Base-by-base conservation (phyloP, 1,284 basidiomycete genomes). In the Athelia psychrophila region DNA sequence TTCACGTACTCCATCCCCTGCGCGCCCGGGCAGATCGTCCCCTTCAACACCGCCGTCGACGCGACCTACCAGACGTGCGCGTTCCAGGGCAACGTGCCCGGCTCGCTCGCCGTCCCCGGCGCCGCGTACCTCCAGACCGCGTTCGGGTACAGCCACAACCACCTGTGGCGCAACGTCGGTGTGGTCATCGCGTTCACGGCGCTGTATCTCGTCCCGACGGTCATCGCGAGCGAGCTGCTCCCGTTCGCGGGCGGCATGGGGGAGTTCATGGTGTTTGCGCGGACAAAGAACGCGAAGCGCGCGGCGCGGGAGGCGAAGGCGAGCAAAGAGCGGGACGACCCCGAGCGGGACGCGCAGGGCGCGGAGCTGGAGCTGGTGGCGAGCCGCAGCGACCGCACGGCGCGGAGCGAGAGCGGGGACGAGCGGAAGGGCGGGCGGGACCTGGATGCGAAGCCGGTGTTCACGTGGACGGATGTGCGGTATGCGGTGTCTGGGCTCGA, bases 401-500 rank as follows among this genome's bases (percentile, higher is more conserved):
- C n/a, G 6, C 33, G n/a, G 33, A n/a, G n/a, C 20, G 16, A 6
- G 16, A 6, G n/a, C 38, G 16, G 9, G 20, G 38, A 42, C 20
- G 38, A 42, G n/a, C 6, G n/a, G 38, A 6, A 6, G 20, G 8
- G 38, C 38, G n/a, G 8, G 16, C 8, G 6, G 8, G 38, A 42
- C 20, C 20, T 42, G 8, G 38, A 42, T 16, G n/a, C 16, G 38
- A 6, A n/a, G 8, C 38, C 38, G 20, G 60, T 72, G 6, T 76
- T 76, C 60, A 71, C 75, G 25, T 76, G 72, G 70, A 64, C 68
- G 48, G 60, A 73, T 44, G 50, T 77, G 45, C 55, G 69, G 50
- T 82, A 81, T 59, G 70, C 74, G 51, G 77, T 84, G 49, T 72
- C 70, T 46, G 71, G 83, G 55, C 72, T 76, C 55, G 67, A 74